Conservation (phyloP, 768 basidiomycete genomes). For the Steccherinum ochraceum region DNA sequence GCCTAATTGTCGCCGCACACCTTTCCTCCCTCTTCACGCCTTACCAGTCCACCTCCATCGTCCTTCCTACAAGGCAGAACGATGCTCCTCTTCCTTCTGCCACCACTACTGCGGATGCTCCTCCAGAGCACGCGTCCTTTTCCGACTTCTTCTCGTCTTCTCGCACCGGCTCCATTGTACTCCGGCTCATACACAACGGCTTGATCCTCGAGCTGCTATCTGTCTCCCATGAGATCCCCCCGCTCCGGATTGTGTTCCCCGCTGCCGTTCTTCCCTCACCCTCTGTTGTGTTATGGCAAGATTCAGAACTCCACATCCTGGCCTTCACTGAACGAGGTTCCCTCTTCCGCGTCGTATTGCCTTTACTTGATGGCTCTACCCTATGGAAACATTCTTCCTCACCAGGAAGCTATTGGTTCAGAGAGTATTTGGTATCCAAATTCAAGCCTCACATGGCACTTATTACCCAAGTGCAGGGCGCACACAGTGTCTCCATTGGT, state of each 20-base stretch:
- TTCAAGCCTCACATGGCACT: constrained; percentile 12
- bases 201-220: constrained; percentile 72
- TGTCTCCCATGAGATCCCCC: constrained; percentile 55
- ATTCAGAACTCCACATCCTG: constrained; percentile 59
- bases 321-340: constrained; percentile 63
- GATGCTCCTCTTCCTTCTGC: constrained; percentile 34
- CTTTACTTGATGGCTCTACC: constrained; percentile 42
- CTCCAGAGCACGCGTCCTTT: constrained; percentile 70
- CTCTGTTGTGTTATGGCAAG: constrained; percentile 45
- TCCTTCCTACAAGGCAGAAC: constrained; percentile 54
- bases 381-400: constrained; percentile 48
- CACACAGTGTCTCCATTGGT: constrained; percentile 58
- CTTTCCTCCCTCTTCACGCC: constrained; percentile 58
- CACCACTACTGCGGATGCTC: constrained; percentile 16
- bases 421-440: constrained; percentile 54
- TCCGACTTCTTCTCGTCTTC: constrained; percentile 52
- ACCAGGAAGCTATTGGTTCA: constrained; percentile 47
- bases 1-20: constrained; percentile 21
- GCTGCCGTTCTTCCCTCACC: constrained; percentile 60
- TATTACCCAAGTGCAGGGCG: constrained; percentile 54
- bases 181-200: constrained; percentile 70
- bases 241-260: constrained; percentile 77
- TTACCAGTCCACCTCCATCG: constrained; percentile 41
- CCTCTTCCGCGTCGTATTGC: constrained; percentile 66
- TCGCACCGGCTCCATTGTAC: constrained; percentile 57